A percentile compares a stretch with the other conserved stretches of the same genome.
These are phyloP conservation scores for Elongisporangium prolatum DNA, from an alignment of 352 stramenopile species.

Conservation along the genomic window DNA sequence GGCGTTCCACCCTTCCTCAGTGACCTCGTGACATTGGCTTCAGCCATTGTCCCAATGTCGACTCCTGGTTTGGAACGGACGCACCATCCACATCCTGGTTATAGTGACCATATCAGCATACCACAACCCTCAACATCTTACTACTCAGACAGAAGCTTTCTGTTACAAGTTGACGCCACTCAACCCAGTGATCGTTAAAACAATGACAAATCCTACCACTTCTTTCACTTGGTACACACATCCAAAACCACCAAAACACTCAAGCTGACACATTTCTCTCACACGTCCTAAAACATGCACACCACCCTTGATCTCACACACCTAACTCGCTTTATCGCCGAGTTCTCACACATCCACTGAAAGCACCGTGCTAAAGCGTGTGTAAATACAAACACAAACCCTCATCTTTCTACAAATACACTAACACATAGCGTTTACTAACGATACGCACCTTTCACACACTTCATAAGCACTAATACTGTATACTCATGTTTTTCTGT, in stretches of 20 bases:
- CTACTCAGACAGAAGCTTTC: conserved; percentile 40
- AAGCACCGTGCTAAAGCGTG: too few relatives aligned
- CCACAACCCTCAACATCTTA: conserved; percentile 31
- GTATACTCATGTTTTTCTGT: too few relatives aligned
- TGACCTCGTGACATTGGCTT: conserved; percentile 30
- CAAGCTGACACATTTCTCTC: too few relatives aligned
- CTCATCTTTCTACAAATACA: too few relatives aligned
- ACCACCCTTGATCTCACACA: too few relatives aligned
- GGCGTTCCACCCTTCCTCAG: conserved; percentile 45
- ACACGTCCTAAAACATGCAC: too few relatives aligned
- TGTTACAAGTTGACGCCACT: conserved; percentile 42
- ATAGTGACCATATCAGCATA: conserved; percentile 22
- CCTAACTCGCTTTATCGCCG: too few relatives aligned
- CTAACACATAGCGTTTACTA: too few relatives aligned
- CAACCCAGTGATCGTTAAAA: conserved; percentile 16
- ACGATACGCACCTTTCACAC: too few relatives aligned
- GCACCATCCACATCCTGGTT: conserved; percentile 31
- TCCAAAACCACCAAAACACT: conserved; percentile 16
- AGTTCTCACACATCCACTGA: too few relatives aligned
- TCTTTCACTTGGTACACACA: conserved; percentile 13
- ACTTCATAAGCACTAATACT: too few relatives aligned
- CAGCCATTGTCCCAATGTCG: conserved; percentile 31
- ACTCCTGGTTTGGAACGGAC: conserved; percentile 50
- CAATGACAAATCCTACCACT: conserved; percentile 6
- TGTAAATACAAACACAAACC: too few relatives aligned